Evolutionary conservation across 2,329 filamentous ascomycete species (phyloP).

Genomic region (Mollisia scopiformis): DNA sequence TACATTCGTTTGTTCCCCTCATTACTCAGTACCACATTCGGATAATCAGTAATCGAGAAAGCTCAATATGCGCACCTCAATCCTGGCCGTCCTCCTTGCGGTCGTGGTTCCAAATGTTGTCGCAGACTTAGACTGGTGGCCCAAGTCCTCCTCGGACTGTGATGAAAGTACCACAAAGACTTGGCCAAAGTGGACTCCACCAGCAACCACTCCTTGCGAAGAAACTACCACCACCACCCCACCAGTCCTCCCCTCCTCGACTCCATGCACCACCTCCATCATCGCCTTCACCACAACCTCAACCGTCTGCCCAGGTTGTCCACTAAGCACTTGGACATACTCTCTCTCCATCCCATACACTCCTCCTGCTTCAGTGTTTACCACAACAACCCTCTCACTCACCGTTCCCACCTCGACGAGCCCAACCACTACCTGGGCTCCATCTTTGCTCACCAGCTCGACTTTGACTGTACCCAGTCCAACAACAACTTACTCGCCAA

Average conservation of each 20-base stretch:
- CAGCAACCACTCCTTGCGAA: neutral
- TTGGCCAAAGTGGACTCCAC: neutral
- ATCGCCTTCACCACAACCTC: neutral
- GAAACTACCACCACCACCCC: neutral
- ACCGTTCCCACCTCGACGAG: neutral
- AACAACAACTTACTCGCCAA: neutral
- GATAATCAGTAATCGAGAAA: neutral
- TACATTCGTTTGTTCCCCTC: neutral
- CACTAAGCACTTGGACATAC: neutral
- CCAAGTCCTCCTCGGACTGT: neutral
- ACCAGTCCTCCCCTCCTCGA: neutral
- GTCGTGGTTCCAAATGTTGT: neutral
- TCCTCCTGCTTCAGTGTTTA: neutral
- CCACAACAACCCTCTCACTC: too few species aligned
- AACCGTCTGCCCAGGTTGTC: neutral
- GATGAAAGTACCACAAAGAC: slow-evolving; percentile 4
- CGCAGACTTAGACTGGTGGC: slow-evolving; percentile 1
- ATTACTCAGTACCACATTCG: neutral
- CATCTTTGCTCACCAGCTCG: neutral
- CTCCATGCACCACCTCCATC: neutral
- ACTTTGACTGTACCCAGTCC: neutral
- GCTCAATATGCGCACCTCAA: slow-evolving; percentile 5
- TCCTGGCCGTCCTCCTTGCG: neutral
- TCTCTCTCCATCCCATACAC: neutral
- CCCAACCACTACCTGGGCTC: neutral